A percentile compares a stretch with the other conserved stretches of the same genome.
Evolutionary conservation across 495 filamentous ascomycete genomes (phyloP).

Genomic region (Lepidopterella palustris): DNA sequence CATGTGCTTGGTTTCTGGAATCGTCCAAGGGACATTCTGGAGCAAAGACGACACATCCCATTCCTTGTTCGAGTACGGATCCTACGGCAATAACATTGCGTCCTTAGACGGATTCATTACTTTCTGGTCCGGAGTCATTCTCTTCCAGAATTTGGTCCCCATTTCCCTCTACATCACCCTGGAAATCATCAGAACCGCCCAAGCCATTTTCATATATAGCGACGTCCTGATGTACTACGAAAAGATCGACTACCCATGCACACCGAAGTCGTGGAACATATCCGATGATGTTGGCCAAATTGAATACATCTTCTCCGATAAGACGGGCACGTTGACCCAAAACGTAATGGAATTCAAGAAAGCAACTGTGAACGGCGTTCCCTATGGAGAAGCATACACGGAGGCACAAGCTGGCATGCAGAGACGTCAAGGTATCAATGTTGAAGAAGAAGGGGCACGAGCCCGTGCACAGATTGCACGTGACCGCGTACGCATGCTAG

Average conservation of each 20-base stretch:
- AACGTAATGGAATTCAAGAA: conserved; percentile 99
- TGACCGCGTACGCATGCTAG: conserved; percentile 66
- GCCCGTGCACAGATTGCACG: conserved; percentile 72
- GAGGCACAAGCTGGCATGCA: conserved; percentile 96
- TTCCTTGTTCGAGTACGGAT: conserved; percentile 79
- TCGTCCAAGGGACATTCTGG: conserved; percentile 84
- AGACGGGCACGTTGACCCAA: conserved; percentile 95
- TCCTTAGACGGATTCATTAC: conserved; percentile 85
- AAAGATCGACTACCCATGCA: conserved; percentile 83
- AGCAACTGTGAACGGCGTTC: conserved; percentile 82
- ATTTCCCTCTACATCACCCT: conserved; percentile 97
- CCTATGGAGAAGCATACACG: conserved; percentile 96
- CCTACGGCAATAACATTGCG: conserved; percentile 64
- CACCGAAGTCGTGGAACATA: conserved; percentile 98
- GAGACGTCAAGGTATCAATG: conserved; percentile 78
- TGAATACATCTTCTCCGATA: conserved; percentile 99
- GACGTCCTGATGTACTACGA: conserved; percentile 96
- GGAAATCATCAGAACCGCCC: conserved; percentile 87
- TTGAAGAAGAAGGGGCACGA: conserved; percentile 67
- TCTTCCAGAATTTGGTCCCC: conserved; percentile 98
- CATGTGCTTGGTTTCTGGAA: conserved; percentile 82
- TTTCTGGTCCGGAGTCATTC: conserved; percentile 88
- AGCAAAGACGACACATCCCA: conserved; percentile 63
- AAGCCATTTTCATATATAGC: conserved; percentile 97
- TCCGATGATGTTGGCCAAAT: conserved; percentile 98